These are phyloP conservation scores for Oryza coarctata DNA, from an alignment of 176 grass and related monocot species.

Conservation along the genomic window DNA sequence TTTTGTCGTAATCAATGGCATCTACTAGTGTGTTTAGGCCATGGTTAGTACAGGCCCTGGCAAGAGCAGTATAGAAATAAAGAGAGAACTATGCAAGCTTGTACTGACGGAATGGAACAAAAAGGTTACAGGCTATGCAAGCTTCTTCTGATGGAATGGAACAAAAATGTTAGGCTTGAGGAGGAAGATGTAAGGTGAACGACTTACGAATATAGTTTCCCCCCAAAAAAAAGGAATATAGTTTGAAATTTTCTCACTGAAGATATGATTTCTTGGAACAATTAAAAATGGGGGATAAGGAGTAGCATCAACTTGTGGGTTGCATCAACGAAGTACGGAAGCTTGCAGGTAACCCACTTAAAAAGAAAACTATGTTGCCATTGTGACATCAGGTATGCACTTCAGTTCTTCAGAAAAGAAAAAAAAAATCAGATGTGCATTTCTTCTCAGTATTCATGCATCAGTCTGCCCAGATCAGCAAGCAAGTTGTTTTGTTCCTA, in stretches of 20 bases:
- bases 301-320: background rate
- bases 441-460: background rate
- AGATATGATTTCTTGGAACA: slow-evolving; percentile 22
- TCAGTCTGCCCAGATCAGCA: background rate
- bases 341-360: background rate
- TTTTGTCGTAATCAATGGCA: slow-evolving; percentile 19
- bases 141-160: slow-evolving; percentile 15
- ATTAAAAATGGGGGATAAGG: background rate
- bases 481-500: background rate
- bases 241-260: background rate
- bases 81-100: background rate
- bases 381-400: no score
- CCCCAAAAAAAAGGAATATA: no score
- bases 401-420: background rate
- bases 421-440: background rate
- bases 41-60: background rate
- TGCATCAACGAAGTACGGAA: background rate
- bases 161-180: background rate
- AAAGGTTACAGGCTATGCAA: background rate
- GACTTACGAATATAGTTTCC: background rate
- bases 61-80: slow-evolving; percentile 5
- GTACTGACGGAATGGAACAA: slow-evolving; percentile 20
- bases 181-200: background rate
- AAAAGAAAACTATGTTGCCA: background rate
- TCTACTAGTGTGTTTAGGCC: background rate